Evolutionary conservation across 2,329 filamentous ascomycete genomes (phyloP).

Genomic region (Hypocrella siamensis): DNA sequence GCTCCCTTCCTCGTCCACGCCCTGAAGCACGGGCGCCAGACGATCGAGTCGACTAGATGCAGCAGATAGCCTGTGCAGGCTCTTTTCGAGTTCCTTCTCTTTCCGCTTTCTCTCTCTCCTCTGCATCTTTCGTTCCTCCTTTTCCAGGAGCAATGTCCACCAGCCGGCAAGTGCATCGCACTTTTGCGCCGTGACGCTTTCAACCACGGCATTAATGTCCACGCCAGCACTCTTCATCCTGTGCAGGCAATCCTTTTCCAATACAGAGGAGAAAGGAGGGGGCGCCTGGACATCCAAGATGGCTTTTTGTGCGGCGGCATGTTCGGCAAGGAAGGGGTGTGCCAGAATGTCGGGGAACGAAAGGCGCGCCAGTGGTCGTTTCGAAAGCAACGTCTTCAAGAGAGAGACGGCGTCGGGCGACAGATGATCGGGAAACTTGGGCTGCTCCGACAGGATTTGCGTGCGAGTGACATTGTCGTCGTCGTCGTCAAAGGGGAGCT

Average conservation of each 20-base stretch:
- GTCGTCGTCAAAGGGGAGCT: constrained; percentile 92
- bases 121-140: constrained; percentile 76
- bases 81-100: constrained; percentile 72
- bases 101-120: constrained; percentile 69
- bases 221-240: constrained; percentile 90
- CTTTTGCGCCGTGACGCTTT: constrained; percentile 78
- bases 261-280: constrained; percentile 64
- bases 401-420: constrained; percentile 63
- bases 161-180: constrained; percentile 87
- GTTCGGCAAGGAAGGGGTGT: constrained; percentile 75
- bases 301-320: constrained; percentile 75
- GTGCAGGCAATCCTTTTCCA: constrained; percentile 84
- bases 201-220: constrained; percentile 85
- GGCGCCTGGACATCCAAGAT: constrained; percentile 73
- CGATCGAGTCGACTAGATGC: constrained; percentile 77
- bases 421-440: constrained; percentile 68
- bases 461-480: constrained; percentile 76
- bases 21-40: constrained; percentile 59
- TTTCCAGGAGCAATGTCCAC: constrained; percentile 91
- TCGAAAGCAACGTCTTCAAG: constrained; percentile 70
- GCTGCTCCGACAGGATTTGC: constrained; percentile 74
- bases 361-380: constrained; percentile 72
- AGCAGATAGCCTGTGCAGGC: constrained; percentile 67
- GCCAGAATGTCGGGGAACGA: constrained; percentile 70
- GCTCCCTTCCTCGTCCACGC: constrained; percentile 63